Evolutionary conservation across 345 rosid species (phyloP), one percentile per base, ranked within the genome.

Genomic region (Psidium friedrichsthalianum): DNA sequence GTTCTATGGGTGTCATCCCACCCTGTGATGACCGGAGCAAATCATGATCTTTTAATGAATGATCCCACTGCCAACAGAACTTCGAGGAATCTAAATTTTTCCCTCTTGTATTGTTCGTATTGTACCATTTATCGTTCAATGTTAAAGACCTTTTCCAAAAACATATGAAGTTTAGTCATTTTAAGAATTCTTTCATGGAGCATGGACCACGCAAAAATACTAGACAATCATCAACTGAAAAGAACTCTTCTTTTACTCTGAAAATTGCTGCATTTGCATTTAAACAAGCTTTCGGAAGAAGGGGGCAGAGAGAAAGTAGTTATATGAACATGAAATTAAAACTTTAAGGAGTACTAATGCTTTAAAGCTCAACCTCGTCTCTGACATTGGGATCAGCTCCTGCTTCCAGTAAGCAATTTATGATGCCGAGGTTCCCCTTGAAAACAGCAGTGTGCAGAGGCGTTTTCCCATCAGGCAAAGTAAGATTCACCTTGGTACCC

Each of bases 361-460:
- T 69, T 29, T 69, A 53, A 32, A n/a, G 51, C 36, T 29, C 29
- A 55, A 95, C 98, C 94, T 96, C 97, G 54, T 96, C 98, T 27
- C 84, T 76, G 81, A 85, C 86, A 88, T 94, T 93, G 51, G 98
- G 93, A 91, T 95, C 98, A 89, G 97, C 97, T 58, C 98, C 95
- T 69, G 94, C 97, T 88, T 96, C 87, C 42, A 96, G 85, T 54
- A 96, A 93, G 90, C 91, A 91, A 84, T 92, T 91, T 61, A 96
- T 88, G 82, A 95, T 86, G 78, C 94, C 95, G 9, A 85, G 81
- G 88, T 78, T 92, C 84, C 96, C 99, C 80, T 59, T 84, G 88
- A 92, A 94, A 80, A 97, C 97, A 11, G 99, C 98, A 88, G 93
- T 91, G 69, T 96, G 98, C 93, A 96, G 89, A 13, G 98, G 97